Evolutionary conservation across 1,139 yeast species (phyloP).

Genomic region (Kurtzmaniella quercitrusa): DNA sequence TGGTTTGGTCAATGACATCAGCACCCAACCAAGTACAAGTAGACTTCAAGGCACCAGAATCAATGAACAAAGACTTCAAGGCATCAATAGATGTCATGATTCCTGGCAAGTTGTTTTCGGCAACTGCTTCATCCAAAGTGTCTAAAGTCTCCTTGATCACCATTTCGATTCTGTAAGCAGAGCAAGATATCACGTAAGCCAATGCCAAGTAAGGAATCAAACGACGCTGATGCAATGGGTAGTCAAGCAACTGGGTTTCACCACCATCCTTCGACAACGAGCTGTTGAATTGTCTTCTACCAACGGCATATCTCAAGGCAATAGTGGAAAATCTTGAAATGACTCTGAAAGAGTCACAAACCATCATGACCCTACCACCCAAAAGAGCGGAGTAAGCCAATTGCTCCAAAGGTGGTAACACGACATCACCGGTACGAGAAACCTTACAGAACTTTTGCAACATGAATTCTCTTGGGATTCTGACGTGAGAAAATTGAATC

Average conservation of each 20-base stretch:
- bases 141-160: slow-evolving; percentile 26
- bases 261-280: slow-evolving; percentile 21
- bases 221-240: slow-evolving; percentile 46
- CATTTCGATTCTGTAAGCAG: slow-evolving; percentile 35
- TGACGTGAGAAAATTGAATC: slow-evolving; percentile 44
- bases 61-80: slow-evolving; percentile 43
- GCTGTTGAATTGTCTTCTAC: slow-evolving; percentile 42
- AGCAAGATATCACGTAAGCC: slow-evolving; percentile 38
- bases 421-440: slow-evolving; percentile 35
- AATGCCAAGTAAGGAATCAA: slow-evolving; percentile 43
- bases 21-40: slow-evolving; percentile 48
- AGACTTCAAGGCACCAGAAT: slow-evolving; percentile 46
- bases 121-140: slow-evolving; percentile 35
- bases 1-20: slow-evolving; percentile 41
- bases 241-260: slow-evolving; percentile 41
- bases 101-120: slow-evolving; percentile 27
- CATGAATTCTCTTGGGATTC: slow-evolving; percentile 45
- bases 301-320: slow-evolving; percentile 43
- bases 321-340: slow-evolving; percentile 39
- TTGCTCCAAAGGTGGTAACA: slow-evolving; percentile 44
- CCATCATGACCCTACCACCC: slow-evolving; percentile 45
- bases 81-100: slow-evolving; percentile 36
- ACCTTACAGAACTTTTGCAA: slow-evolving; percentile 47
- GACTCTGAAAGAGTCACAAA: slow-evolving; percentile 41
- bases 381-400: slow-evolving; percentile 44